Base-by-base conservation (phyloP, 2,329 filamentous ascomycete genomes). In the Paracamarosporium sp. region DNA sequence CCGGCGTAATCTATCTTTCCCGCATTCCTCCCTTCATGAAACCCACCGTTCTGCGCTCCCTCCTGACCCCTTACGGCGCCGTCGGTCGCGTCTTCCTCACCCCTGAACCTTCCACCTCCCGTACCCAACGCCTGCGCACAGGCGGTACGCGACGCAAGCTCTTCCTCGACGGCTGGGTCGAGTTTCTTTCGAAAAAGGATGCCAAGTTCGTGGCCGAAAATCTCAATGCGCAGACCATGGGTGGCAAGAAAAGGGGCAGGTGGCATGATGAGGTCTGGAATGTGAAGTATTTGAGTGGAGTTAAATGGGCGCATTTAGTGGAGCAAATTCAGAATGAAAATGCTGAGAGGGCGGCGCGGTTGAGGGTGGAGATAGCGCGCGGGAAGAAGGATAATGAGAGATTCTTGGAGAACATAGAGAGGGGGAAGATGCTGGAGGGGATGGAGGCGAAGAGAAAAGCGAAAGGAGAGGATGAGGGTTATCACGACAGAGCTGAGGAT, bases 221-320 rank as follows among this genome's bases (percentile, higher is more conserved):
- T 25, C 81, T 96, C 48, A 96, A 96, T 71, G 89, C 90, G 40
- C 86, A 85, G 61, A 91, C 85, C 12, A 90, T 95, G 63, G 91
- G 91, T 50, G 92, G 92, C 25, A 93, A 93, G 79, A 96, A 96
- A 79, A 85, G 91, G 12, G 86, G 85, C 47, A 92, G 90, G 73
- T 96, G 94, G 79, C 87, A 90, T 67, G 92, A 96, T 73, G 92
- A 96, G 74, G 84, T 96, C 43, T 96, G 92, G 92, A 93, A 90
- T 67, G 80, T 95, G 61, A 84, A 90, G 59, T 96, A 96, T 71
- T 79, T 96, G 61, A 89, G 86, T 62, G 91, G 90, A 1, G 94
- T 95, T 80, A 95, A 94, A 77, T 96, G 92, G 92, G 81, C 76
- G 46, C 78, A 84, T 66, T 67, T 86, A 62, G 92, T 90, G 55